These are phyloP conservation scores for Podochytrium sp. DNA, from an alignment of 192 early-diverging fungal species.

Conservation along the genomic window DNA sequence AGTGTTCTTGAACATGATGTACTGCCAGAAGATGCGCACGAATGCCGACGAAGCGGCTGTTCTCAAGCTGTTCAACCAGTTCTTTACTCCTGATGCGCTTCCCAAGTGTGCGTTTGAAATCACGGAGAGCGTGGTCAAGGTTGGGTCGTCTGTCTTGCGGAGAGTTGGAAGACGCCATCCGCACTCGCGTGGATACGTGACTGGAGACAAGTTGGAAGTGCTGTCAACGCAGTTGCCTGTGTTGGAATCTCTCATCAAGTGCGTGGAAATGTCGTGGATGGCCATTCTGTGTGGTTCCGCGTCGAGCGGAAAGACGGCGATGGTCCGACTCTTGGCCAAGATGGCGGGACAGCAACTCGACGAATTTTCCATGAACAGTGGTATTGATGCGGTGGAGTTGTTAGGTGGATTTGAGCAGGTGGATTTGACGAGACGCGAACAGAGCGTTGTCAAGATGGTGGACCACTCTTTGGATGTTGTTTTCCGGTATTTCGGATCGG, in stretches of 20 bases:
- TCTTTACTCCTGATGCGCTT: not conserved
- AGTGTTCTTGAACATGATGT: constrained; percentile 81
- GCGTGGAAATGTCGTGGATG: constrained; percentile 90
- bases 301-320: constrained; percentile 84
- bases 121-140: not conserved
- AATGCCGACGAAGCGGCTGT: constrained; percentile 65
- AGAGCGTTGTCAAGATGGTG: constrained; percentile 52
- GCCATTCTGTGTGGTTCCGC: constrained; percentile 85
- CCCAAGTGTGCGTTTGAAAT: constrained; percentile 17
- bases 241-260: constrained; percentile 82
- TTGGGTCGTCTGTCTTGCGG: constrained; percentile 16
- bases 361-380: constrained; percentile 95
- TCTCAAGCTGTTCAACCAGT: constrained; percentile 10
- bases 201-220: constrained; percentile 56
- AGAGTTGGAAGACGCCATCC: constrained; percentile 17
- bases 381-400: constrained; percentile 92
- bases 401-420: constrained; percentile 98
- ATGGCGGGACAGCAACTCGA: constrained; percentile 82
- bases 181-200: constrained; percentile 34
- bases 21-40: constrained; percentile 88
- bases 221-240: constrained; percentile 66
- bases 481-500: constrained; percentile 46
- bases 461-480: constrained; percentile 46
- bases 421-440: constrained; percentile 75
- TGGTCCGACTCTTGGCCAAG: constrained; percentile 81